Conservation (phyloP, 73 alveolate genomes). For the Halteria grandinella region DNA sequence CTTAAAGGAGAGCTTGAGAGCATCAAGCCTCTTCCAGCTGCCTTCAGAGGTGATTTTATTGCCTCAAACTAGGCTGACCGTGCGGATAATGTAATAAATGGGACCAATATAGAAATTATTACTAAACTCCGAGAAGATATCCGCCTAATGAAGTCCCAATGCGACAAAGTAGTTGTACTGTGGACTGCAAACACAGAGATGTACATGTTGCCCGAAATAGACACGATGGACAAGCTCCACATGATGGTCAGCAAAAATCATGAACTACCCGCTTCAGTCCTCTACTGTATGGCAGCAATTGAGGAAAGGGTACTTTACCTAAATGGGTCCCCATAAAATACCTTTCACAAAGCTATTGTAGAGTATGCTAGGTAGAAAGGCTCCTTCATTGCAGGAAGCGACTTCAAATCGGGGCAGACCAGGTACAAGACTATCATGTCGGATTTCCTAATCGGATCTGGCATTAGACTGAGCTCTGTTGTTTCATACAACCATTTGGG, state of each 20-base stretch:
- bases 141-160: conserved; percentile 60
- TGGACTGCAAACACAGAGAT: conserved; percentile 86
- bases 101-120: conserved; percentile 78
- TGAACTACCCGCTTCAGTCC: conserved; percentile 66
- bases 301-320: conserved; percentile 87
- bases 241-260: conserved; percentile 47
- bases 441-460: conserved; percentile 89
- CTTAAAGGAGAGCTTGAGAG: conserved; percentile 60
- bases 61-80: conserved; percentile 96
- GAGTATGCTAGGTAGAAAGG: conserved; percentile 87
- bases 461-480: conserved; percentile 76
- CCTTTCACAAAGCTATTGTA: conserved; percentile 90
- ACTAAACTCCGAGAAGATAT: conserved; percentile 71
- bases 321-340: conserved; percentile 93
- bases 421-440: conserved; percentile 89
- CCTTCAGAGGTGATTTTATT: conserved; percentile 85
- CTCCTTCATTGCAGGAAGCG: conserved; percentile 88
- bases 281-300: conserved; percentile 83
- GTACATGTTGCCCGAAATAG: conserved; percentile 56
- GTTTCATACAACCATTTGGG: conserved; percentile 97
- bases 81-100: conserved; percentile 92
- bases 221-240: conserved; percentile 67
- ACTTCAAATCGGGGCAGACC: conserved; percentile 94
- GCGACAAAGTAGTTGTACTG: conserved; percentile 75
- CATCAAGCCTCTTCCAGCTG: conserved; percentile 87